These are phyloP conservation scores for Phoenix roebelenii DNA, from an alignment of 176 grass and related monocot species.

Conservation along the genomic window DNA sequence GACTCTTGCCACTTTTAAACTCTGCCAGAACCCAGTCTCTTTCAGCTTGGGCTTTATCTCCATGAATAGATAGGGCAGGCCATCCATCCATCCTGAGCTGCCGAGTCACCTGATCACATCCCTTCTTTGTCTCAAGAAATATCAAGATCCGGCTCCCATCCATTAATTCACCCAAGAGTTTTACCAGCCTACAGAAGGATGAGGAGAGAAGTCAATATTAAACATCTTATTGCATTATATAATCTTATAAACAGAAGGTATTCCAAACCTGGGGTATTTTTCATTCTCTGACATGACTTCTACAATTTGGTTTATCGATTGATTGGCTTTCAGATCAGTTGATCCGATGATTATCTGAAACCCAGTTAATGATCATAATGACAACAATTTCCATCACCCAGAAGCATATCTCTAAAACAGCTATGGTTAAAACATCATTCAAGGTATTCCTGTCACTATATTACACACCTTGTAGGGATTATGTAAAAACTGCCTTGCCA, in stretches of 20 bases:
- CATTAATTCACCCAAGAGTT: conserved; percentile 75
- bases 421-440: too few species aligned
- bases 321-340: conserved; percentile 92
- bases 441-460: too few species aligned
- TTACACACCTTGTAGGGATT: conserved; percentile 82
- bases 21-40: conserved; percentile 91
- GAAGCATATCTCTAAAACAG: too few species aligned
- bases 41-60: conserved; percentile 92
- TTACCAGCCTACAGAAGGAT: conserved; percentile 53
- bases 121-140: conserved; percentile 98
- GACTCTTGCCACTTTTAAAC: conserved; percentile 92
- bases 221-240: conserved; percentile 4
- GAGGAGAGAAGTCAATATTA: conserved; percentile 15
- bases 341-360: conserved; percentile 86
- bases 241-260: neutral
- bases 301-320: conserved; percentile 89
- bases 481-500: conserved; percentile 77
- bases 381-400: too few species aligned
- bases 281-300: conserved; percentile 87
- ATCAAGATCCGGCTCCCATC: conserved; percentile 83
- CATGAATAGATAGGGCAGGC: conserved; percentile 95
- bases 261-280: conserved; percentile 74
- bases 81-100: conserved; percentile 98
- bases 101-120: conserved; percentile 80
- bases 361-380: conserved; percentile 3